Conservation (phyloP, 176 grass and related monocot genomes). For the Pontederia crassipes region DNA sequence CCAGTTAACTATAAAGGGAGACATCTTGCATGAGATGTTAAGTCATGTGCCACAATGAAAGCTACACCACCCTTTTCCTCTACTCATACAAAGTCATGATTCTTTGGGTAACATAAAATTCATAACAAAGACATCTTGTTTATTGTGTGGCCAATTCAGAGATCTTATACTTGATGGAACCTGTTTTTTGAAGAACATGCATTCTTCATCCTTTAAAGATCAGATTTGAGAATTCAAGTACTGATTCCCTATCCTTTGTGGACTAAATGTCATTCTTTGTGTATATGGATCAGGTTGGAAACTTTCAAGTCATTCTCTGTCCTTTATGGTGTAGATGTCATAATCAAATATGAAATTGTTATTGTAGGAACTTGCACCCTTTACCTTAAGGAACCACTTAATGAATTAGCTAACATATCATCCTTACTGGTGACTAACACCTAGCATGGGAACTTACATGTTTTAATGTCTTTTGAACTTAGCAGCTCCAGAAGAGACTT, state of each 20-base stretch:
- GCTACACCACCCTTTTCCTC: not conserved
- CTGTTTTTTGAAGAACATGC: no score
- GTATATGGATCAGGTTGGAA: no score
- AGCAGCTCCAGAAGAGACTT: conserved; percentile 46
- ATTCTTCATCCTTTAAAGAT: no score
- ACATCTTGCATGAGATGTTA: not conserved
- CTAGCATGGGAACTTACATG: conserved; percentile 19
- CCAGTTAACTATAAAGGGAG: not conserved
- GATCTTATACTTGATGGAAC: no score
- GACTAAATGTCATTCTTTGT: no score
- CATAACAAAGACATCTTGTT: not conserved
- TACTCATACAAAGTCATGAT: not conserved
- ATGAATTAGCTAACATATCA: not conserved
- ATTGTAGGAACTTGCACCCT: no score
- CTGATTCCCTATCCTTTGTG: no score
- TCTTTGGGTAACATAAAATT: not conserved
- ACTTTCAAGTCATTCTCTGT: no score
- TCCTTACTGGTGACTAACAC: not conserved
- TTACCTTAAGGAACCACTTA: no score
- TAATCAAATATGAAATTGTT: no score
- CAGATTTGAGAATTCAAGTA: no score
- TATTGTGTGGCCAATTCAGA: not conserved
- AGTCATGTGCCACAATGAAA: not conserved
- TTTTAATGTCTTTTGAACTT: conserved; percentile 39
- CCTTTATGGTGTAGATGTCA: no score